phyloP scores from a whole-genome alignment of 768 basidiomycete species.

The Phlebiopsis flavidoalba region DNA sequence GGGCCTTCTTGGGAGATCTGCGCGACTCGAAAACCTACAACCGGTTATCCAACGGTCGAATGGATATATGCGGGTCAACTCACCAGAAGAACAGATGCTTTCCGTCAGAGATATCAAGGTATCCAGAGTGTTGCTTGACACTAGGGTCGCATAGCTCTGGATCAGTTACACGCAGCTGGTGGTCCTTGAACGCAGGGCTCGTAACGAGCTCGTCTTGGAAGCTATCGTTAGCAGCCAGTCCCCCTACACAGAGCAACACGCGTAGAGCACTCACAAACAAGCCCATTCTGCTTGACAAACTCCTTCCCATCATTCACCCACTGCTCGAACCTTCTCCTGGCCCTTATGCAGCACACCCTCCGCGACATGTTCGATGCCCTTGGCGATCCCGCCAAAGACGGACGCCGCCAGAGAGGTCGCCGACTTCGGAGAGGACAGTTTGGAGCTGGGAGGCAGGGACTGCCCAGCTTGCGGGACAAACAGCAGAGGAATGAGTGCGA shows the following conservation, averaged over 20 bases:
- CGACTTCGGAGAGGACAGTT: conserved; percentile 33
- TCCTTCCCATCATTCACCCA: conserved; percentile 62
- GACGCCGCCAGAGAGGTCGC: conserved; percentile 7
- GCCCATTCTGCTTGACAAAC: conserved; percentile 65
- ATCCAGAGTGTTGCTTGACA: conserved; percentile 51
- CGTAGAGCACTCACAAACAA: conserved; percentile 53
- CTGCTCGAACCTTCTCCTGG: conserved; percentile 40
- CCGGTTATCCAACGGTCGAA: neutral
- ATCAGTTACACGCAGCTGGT: conserved; percentile 35
- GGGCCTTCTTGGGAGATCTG: conserved; percentile 65
- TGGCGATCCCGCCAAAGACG: conserved; percentile 7
- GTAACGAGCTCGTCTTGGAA: conserved; percentile 36
- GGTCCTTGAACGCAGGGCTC: conserved; percentile 30
- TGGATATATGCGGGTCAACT: neutral
- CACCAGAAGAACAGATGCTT: conserved; percentile 61
- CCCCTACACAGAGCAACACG: neutral
- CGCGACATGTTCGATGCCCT: conserved; percentile 11
- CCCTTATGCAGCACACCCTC: conserved; percentile 21
- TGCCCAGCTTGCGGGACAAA: conserved; percentile 32
- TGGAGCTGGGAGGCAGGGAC: conserved; percentile 39
- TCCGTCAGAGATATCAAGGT: conserved; percentile 50
- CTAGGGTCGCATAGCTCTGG: conserved; percentile 45
- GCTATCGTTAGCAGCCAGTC: neutral
- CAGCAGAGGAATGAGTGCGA: conserved; percentile 30
- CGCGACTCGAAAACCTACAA: conserved; percentile 86